A percentile compares a stretch with the other conserved stretches of the same genome.
Conservation (phyloP, 139 green algal species). For the Pleodorina starrii region DNA sequence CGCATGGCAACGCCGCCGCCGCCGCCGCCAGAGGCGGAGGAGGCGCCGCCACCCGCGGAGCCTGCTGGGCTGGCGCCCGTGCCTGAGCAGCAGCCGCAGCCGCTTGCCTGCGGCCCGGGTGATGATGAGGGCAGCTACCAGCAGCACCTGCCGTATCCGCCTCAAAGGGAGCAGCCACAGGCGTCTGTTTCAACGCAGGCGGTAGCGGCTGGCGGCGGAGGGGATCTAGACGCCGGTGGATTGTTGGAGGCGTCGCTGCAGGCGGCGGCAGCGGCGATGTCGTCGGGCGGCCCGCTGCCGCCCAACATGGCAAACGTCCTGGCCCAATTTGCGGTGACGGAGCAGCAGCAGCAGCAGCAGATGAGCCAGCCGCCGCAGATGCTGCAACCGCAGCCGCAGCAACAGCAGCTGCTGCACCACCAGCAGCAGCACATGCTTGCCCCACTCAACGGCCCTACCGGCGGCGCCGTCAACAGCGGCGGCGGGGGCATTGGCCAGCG, state of each 20-base stretch:
- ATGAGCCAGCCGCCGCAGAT: too few relatives aligned
- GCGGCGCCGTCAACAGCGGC: background rate
- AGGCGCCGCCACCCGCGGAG: background rate
- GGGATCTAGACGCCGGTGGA: background rate
- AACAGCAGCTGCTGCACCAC: background rate
- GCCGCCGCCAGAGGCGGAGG: background rate
- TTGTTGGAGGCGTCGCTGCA: conserved; percentile 21
- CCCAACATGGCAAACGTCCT: background rate
- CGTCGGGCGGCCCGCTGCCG: background rate
- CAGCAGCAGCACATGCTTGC: background rate
- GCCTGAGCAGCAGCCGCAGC: background rate
- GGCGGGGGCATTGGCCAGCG: background rate
- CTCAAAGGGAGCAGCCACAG: background rate
- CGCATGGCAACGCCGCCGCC: conserved; percentile 22
- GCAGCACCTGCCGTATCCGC: background rate
- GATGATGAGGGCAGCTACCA: background rate
- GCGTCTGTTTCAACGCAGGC: background rate
- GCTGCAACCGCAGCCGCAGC: background rate
- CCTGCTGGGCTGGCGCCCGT: too few relatives aligned
- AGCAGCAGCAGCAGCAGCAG: conserved; percentile 21
- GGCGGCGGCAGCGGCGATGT: background rate
- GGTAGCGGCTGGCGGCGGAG: background rate
- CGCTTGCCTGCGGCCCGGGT: background rate
- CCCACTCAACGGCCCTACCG: background rate
- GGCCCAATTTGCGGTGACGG: background rate